These are phyloP conservation scores for Pseudopithomyces chartarum DNA, from an alignment of 2,329 filamentous ascomycete species.

Conservation along the genomic window DNA sequence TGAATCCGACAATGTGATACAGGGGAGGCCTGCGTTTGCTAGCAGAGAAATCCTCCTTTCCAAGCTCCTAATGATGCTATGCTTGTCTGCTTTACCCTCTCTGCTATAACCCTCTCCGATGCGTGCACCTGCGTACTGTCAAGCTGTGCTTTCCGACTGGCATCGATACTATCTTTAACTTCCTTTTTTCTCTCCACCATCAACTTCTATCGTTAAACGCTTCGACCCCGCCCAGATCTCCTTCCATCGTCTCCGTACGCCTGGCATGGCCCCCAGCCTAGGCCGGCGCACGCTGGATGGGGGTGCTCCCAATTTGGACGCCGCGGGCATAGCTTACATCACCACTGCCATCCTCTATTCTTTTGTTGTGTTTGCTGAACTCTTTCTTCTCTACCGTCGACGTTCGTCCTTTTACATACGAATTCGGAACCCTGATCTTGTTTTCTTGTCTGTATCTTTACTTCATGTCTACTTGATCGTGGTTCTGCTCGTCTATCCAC, in stretches of 20 bases:
- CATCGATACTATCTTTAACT: slow-evolving; percentile 26
- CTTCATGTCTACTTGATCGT: slow-evolving; percentile 44
- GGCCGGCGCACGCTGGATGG: slow-evolving; percentile 36
- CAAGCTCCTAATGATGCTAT: slow-evolving; percentile 32
- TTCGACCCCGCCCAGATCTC: slow-evolving; percentile 9
- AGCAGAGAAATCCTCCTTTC: slow-evolving; percentile 40
- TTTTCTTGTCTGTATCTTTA: slow-evolving; percentile 40
- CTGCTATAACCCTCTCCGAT: slow-evolving; percentile 25
- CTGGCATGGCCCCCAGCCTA: slow-evolving; percentile 38
- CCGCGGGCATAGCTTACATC: slow-evolving; percentile 40
- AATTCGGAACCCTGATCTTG: slow-evolving; percentile 39
- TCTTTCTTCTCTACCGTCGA: slow-evolving; percentile 35
- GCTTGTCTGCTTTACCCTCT: slow-evolving; percentile 27
- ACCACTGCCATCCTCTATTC: slow-evolving; percentile 40
- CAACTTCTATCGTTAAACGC: slow-evolving; percentile 26
- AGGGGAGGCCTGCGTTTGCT: slow-evolving; percentile 29
- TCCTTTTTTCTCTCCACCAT: slow-evolving; percentile 31
- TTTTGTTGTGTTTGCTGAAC: slow-evolving; percentile 33
- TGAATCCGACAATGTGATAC: slow-evolving; percentile 27
- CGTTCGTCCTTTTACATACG: slow-evolving; percentile 38
- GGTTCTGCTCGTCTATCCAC: slow-evolving; percentile 44
- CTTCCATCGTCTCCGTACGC: slow-evolving; percentile 26
- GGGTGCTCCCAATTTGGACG: slow-evolving; percentile 34
- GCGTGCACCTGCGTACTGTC: slow-evolving; percentile 27
- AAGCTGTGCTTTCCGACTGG: slow-evolving; percentile 22